Base-by-base conservation (phyloP, 2,329 filamentous ascomycete species). In the Metarhizium robertsii region DNA sequence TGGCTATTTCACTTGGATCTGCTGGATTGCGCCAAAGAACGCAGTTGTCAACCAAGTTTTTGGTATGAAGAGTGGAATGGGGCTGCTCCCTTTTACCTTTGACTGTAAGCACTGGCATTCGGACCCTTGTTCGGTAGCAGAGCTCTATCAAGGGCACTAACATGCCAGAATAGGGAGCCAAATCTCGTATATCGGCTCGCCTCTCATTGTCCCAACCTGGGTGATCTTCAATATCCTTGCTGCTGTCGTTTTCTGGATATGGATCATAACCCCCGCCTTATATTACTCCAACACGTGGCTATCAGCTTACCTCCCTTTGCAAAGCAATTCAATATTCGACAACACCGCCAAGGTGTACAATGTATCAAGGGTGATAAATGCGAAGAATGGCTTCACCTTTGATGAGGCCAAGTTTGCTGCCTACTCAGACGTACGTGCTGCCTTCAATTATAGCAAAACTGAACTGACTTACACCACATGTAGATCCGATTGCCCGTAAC, bases 301-400 rank as follows among this genome's bases (percentile, higher is more conserved):
- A 53, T 77, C 78, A 0, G 73, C 76, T 0, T 79, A 80, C 53
- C 65, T 83, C 13, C 79, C 80, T 0, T 69, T 81, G 40, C 73
- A 76, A 29, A 77, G 74, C 36, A 73, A 77, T n/a, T 73, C 75
- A 13, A 78, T 75, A 7, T 83, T 74, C 52, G 80, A 83, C 62
- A 79, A 81, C 47, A 78, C 69, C 0, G 79, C 75, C 0, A 60
- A 69, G 4, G 56, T 68, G 0, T 83, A 82, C 59, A 73, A 82
- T 45, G 75, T 77, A 0, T 67, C 71, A 0, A 67, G 67, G 2
- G 77, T 83, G 14, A 72, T 83, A 56, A 69, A 72, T 25, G 70
- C 72, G 25, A 71, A 72, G 8, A 54, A 67, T 0, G 67, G 71
- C 38, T 69, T 67, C 36, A 67, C 66, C 0, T 73, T 83, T 18